These are phyloP conservation scores for Aspergillus alliaceus DNA, from an alignment of 2,329 filamentous ascomycete species.

Conservation along the genomic window DNA sequence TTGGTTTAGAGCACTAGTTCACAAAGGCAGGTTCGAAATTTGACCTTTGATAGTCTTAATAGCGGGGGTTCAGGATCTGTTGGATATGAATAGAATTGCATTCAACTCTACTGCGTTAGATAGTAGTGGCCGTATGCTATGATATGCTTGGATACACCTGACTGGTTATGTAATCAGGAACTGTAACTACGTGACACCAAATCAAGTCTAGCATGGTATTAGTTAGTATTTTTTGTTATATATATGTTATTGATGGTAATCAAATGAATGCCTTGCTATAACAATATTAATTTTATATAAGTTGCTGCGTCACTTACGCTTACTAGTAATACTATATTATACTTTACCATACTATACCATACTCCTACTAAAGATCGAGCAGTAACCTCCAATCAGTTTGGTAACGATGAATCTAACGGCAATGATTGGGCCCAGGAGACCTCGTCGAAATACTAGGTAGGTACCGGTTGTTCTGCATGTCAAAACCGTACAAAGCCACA, in stretches of 20 bases:
- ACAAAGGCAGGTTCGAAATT: no score
- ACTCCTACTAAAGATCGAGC: neutral
- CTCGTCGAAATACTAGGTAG: neutral
- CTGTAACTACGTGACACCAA: neutral
- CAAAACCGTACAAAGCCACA: neutral
- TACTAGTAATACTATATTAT: no score
- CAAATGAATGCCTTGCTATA: neutral
- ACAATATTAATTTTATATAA: no score
- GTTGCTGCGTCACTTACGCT: neutral
- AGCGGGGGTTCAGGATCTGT: neutral
- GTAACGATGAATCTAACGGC: neutral
- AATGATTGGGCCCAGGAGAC: neutral
- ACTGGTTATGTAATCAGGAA: constrained; percentile 18
- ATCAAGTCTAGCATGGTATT: neutral
- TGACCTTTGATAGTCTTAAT: neutral
- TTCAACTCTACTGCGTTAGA: no score
- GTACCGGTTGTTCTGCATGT: neutral
- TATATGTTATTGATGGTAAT: neutral
- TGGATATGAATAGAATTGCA: neutral
- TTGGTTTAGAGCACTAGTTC: neutral
- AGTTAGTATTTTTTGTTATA: no score
- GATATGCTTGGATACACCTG: constrained; percentile 7
- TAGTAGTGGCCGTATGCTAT: no score
- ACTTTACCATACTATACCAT: no score
- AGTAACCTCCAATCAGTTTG: neutral